These are phyloP conservation scores for Colletotrichum graminicola DNA, from an alignment of 2,329 filamentous ascomycete species.

Conservation along the genomic window DNA sequence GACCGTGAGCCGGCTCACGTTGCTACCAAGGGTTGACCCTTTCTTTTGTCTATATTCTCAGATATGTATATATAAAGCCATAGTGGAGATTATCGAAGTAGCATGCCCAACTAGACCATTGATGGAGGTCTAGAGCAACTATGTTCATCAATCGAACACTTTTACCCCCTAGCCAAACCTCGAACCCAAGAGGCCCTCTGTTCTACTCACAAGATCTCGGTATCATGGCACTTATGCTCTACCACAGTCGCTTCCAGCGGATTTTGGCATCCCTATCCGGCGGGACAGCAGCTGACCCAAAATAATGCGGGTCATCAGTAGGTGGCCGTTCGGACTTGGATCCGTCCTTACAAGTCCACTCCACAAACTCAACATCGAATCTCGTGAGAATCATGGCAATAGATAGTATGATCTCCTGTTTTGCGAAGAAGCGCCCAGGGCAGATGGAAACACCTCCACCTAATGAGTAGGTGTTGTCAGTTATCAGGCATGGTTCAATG, in stretches of 20 bases:
- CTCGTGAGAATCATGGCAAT: constrained; percentile 48
- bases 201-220: not conserved
- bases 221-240: not conserved
- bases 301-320: constrained; percentile 31
- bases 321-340: constrained; percentile 22
- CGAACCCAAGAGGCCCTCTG: not conserved
- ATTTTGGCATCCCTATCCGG: constrained; percentile 38
- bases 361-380: constrained; percentile 51
- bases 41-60: not conserved
- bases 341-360: constrained; percentile 34
- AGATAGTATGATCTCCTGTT: constrained; percentile 53
- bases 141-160: not conserved
- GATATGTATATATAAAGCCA: not conserved
- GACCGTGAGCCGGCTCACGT: not conserved
- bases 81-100: not conserved
- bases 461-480: not conserved
- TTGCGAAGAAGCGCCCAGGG: constrained; percentile 56
- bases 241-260: constrained; percentile 33
- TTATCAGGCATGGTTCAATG: no score
- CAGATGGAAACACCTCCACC: constrained; percentile 54
- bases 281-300: constrained; percentile 36
- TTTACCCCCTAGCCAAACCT: not conserved
- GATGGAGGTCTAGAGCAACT: no score
- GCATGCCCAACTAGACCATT: no score
- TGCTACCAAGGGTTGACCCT: not conserved